These are phyloP conservation scores for Coemansia sp. DNA, from an alignment of 192 early-diverging fungal genomes.

Conservation along the genomic window DNA sequence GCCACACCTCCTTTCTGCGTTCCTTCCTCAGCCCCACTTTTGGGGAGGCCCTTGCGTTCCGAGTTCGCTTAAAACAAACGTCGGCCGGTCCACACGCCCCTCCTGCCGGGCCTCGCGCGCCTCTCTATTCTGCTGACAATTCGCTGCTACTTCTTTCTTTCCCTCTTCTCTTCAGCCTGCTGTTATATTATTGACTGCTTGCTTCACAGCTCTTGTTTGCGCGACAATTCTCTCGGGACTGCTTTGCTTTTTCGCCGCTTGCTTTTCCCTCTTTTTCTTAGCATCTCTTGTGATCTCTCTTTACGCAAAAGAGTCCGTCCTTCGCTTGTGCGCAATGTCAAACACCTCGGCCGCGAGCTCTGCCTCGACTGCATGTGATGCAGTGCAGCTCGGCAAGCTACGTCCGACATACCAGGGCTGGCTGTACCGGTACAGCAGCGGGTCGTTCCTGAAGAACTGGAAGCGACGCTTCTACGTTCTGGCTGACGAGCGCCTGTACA, in stretches of 20 bases:
- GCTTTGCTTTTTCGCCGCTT: too few species aligned
- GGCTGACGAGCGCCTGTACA: constrained; percentile 44
- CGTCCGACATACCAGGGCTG: constrained; percentile 31
- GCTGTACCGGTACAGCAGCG: constrained; percentile 41
- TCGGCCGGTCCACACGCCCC: too few species aligned
- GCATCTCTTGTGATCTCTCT: background rate
- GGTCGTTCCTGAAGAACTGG: constrained; percentile 36
- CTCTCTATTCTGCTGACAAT: too few species aligned
- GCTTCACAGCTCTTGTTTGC: background rate
- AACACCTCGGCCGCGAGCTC: constrained; percentile 28
- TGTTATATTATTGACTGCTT: background rate
- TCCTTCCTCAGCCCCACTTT: too few species aligned
- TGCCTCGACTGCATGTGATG: constrained; percentile 19
- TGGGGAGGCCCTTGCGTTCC: too few species aligned
- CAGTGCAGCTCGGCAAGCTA: constrained; percentile 37
- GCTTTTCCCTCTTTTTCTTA: background rate
- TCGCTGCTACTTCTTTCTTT: background rate
- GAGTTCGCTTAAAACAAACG: too few species aligned
- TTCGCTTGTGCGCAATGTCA: constrained; percentile 7
- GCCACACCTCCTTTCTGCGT: too few species aligned
- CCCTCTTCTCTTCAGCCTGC: background rate
- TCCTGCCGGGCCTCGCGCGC: too few species aligned
- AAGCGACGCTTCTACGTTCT: constrained; percentile 43
- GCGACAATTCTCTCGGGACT: too few species aligned
- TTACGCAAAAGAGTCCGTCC: background rate